Evolutionary conservation across 176 grass and related monocot species (phyloP), one percentile per base, ranked within the genome.

Genomic region (Dendrocalamus sinicus): DNA sequence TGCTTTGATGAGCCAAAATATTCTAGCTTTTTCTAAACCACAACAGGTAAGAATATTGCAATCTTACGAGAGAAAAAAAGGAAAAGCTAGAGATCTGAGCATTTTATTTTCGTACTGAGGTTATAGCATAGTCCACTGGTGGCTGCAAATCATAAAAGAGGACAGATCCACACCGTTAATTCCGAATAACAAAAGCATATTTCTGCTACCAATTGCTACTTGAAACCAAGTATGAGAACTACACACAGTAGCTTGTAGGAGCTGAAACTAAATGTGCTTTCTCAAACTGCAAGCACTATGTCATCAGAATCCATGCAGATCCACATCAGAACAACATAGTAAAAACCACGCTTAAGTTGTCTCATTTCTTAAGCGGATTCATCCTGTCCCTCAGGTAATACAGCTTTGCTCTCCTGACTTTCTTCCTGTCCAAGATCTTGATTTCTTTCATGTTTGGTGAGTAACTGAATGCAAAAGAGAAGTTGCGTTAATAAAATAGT

Each of bases 321-420:
- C 39, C 71, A 20, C 64, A 43, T 37, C 43, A 37, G 12, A 40
- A 30, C 16, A 58, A 79, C 50, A 61, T 24, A 4, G 13, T 12
- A 75, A 41, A n/a, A 61, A 35, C 6, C 6, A 78, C 50, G 23
- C 62, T 0, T 13, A 77, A 32, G 51, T 6, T 5, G 63, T 55
- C 72, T 95, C 64, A 92, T 89, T 91, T 95, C 75, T 70, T 98
- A 15, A 95, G 90, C 59, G 93, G 77, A 71, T 98, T 98, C 93
- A 98, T 89, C 88, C 96, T 92, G 66, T 98, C 90, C 77, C 96
- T 91, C 61, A 98, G 90, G 81, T 98, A 98, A 54, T 98, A 95
- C 81, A 98, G 90, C 81, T 95, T 98, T 43, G 96, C 96, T 63
- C 96, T 95, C 73, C 88, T 86, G 47, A 94, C 91, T 81, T 89